These are phyloP conservation scores for Bolboschoenus planiculmis DNA, from an alignment of 176 grass and related monocot genomes.

Conservation along the genomic window DNA sequence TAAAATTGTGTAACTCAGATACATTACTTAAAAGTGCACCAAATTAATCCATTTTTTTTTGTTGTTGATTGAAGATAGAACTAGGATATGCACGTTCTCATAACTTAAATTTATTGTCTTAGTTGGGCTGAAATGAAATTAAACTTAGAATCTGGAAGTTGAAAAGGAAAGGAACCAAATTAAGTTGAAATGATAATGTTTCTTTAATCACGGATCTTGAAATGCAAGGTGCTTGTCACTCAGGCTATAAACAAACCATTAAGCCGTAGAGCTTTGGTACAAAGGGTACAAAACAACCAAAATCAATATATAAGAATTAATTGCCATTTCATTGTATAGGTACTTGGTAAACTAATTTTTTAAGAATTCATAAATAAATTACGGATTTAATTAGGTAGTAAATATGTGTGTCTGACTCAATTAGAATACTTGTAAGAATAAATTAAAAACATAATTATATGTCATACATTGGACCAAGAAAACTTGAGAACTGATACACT, in stretches of 20 bases:
- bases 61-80: neutral
- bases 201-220: neutral
- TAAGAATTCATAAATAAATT: neutral
- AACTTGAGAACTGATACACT: neutral
- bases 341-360: neutral
- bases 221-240: neutral
- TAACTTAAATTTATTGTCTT: neutral
- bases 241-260: too few species aligned
- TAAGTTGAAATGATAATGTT: neutral
- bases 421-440: neutral
- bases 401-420: neutral
- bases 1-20: neutral
- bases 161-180: neutral
- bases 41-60: neutral
- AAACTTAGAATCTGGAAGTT: neutral
- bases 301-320: neutral
- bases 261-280: neutral
- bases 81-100: neutral
- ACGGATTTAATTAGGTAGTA: neutral
- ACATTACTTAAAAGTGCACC: constrained; percentile 1
- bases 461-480: neutral
- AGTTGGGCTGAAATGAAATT: neutral
- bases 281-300: neutral
- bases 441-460: too few species aligned
- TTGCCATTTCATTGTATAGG: neutral